A percentile compares a stretch with the other conserved stretches of the same genome.
phyloP scores from a whole-genome alignment of 1,139 yeast species.

The Lodderomyces elongisporus region DNA sequence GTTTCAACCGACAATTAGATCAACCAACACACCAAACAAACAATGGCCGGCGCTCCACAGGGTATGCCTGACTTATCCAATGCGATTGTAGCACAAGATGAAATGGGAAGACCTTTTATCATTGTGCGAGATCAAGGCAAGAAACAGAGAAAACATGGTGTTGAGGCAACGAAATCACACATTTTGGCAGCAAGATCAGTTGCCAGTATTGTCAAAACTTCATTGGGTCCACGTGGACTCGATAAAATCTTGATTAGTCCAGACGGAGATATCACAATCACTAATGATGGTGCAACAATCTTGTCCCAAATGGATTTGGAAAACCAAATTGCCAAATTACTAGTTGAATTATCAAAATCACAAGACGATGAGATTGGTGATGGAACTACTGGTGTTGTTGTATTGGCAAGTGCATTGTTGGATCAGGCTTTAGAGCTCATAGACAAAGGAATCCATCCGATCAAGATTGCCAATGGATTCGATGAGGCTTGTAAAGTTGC shows the following conservation, averaged over 20 bases:
- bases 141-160: constrained; percentile 86
- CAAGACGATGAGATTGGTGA: constrained; percentile 99
- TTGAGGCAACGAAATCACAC: constrained; percentile 93
- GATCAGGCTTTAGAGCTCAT: constrained; percentile 94
- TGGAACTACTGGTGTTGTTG: constrained; percentile 99
- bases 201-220: constrained; percentile 85
- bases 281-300: constrained; percentile 98
- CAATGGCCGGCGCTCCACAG: constrained; percentile 23
- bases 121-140: constrained; percentile 96
- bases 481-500: constrained; percentile 97
- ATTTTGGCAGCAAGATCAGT: constrained; percentile 95
- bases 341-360: constrained; percentile 89
- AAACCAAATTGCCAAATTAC: constrained; percentile 89
- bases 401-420: constrained; percentile 86
- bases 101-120: constrained; percentile 97
- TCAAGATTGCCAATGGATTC: constrained; percentile 93
- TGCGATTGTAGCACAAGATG: constrained; percentile 98
- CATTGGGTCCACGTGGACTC: constrained; percentile 96
- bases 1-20: neutral
- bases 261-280: constrained; percentile 96
- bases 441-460: constrained; percentile 96
- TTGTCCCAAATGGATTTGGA: constrained; percentile 94
- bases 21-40: neutral
- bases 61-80: constrained; percentile 93
- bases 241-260: constrained; percentile 90